These are phyloP conservation scores for Zygosaccharomyces gambellarensis DNA, from an alignment of 805 yeast genomes.

Conservation along the genomic window DNA sequence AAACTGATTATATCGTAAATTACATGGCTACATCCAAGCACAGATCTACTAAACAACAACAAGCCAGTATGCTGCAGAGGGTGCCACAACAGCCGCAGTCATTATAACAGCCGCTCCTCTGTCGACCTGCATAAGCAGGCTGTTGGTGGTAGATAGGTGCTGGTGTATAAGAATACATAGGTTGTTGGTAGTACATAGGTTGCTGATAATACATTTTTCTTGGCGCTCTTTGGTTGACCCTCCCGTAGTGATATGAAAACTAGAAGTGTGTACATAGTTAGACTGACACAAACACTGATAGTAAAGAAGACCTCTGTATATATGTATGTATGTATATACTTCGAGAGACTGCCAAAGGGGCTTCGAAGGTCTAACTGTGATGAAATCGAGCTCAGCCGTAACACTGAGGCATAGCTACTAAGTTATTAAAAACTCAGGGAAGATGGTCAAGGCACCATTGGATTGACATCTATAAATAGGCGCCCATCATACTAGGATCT, in stretches of 20 bases:
- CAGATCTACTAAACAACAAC: constrained; percentile 2
- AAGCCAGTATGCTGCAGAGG: background rate
- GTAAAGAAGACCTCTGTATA: too few relatives aligned
- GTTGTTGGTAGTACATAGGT: background rate
- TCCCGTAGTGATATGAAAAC: too few relatives aligned
- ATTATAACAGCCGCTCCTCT: background rate
- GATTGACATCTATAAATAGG: background rate
- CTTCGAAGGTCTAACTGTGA: background rate
- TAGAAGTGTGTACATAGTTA: too few relatives aligned
- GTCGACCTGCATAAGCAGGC: background rate
- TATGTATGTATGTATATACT: too few relatives aligned
- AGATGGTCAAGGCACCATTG: too few relatives aligned
- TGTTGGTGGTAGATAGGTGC: constrained; percentile 3
- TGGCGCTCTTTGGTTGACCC: background rate
- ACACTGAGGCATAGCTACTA: too few relatives aligned
- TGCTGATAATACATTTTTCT: background rate
- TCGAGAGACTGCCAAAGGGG: background rate
- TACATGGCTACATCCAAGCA: background rate
- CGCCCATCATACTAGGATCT: background rate
- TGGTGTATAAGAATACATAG: background rate
- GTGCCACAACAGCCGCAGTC: constrained; percentile 4
- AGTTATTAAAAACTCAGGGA: too few relatives aligned
- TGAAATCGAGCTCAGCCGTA: background rate
- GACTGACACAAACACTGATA: too few relatives aligned
- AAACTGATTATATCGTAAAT: background rate